Evolutionary conservation across 75 land plant species (phyloP).

Genomic region (Pseudotsuga menziesii): DNA sequence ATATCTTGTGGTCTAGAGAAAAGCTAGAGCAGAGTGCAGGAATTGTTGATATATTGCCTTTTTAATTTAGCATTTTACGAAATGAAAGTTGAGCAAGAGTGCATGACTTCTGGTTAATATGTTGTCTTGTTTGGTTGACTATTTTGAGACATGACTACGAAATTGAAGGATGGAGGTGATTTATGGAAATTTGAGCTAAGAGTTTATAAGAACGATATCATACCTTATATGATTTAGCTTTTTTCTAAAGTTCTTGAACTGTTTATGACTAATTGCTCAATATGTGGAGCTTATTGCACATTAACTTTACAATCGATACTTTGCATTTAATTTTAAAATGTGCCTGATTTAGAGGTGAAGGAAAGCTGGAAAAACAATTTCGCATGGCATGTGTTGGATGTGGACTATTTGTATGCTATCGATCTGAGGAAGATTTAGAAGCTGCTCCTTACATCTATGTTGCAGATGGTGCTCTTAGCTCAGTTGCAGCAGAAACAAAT

Average conservation of each 20-base stretch:
- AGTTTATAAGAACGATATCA: too few relatives aligned
- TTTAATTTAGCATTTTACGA: not conserved
- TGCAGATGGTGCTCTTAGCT: slow-evolving; percentile 97
- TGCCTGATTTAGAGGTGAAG: slow-evolving; percentile 73
- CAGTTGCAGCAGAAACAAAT: slow-evolving; percentile 98
- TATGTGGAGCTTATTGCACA: not conserved
- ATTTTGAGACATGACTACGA: not conserved
- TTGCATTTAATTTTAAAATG: slow-evolving; percentile 8
- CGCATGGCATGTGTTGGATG: slow-evolving; percentile 92
- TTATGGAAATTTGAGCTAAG: too few relatives aligned
- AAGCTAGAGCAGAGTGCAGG: not conserved
- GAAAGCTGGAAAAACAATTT: slow-evolving; percentile 87
- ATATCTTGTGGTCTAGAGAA: not conserved
- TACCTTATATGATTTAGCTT: too few relatives aligned
- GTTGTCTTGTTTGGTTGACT: not conserved
- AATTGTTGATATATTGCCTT: not conserved
- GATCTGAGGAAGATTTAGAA: slow-evolving; percentile 87
- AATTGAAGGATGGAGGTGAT: too few relatives aligned
- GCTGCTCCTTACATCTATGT: slow-evolving; percentile 77
- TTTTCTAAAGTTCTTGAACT: not conserved
- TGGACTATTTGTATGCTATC: slow-evolving; percentile 96
- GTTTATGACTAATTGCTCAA: not conserved
- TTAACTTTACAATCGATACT: not conserved
- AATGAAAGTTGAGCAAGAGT: not conserved
- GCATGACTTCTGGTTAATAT: not conserved